A percentile compares a stretch with the other conserved stretches of the same genome.
Conservation (phyloP, 2,329 filamentous ascomycete genomes). For the Waltergamsia citrina region DNA sequence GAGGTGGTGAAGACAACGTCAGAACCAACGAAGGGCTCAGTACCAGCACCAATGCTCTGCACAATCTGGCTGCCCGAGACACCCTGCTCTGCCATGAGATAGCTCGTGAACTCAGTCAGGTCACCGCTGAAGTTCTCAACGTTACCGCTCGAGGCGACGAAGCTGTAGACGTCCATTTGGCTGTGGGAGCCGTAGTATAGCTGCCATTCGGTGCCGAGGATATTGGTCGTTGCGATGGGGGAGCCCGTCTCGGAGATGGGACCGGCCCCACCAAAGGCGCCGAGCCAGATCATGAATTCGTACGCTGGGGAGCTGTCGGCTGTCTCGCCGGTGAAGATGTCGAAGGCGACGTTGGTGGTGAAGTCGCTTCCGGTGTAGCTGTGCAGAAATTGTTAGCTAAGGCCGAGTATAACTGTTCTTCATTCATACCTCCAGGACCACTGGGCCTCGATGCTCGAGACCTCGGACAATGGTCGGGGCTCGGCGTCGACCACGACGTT, state of each 20-base stretch:
- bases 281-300: constrained; percentile 57
- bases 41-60: constrained; percentile 41
- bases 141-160: constrained; percentile 19
- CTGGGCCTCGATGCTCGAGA: constrained; percentile 19
- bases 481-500: constrained; percentile 26
- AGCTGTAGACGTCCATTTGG: constrained; percentile 51
- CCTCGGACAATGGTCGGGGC: constrained; percentile 14
- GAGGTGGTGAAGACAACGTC: constrained; percentile 16
- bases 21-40: constrained; percentile 44
- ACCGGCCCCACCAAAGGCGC: constrained; percentile 38
- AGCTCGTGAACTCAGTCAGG: constrained; percentile 45
- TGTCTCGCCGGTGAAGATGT: constrained; percentile 45
- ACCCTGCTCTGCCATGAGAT: constrained; percentile 38
- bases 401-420: background rate
- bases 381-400: constrained; percentile 10
- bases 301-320: constrained; percentile 27
- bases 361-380: constrained; percentile 16
- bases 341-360: constrained; percentile 51
- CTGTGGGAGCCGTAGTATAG: constrained; percentile 50
- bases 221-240: constrained; percentile 35
- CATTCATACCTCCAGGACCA: constrained; percentile 19
- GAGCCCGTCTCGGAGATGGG: constrained; percentile 28
- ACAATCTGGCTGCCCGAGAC: constrained; percentile 41
- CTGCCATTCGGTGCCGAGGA: constrained; percentile 39
- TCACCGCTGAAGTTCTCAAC: constrained; percentile 34